A percentile compares a stretch with the other conserved stretches of the same genome.
Conservation (phyloP, 305 asterid genomes). For the Rubia occidens region DNA sequence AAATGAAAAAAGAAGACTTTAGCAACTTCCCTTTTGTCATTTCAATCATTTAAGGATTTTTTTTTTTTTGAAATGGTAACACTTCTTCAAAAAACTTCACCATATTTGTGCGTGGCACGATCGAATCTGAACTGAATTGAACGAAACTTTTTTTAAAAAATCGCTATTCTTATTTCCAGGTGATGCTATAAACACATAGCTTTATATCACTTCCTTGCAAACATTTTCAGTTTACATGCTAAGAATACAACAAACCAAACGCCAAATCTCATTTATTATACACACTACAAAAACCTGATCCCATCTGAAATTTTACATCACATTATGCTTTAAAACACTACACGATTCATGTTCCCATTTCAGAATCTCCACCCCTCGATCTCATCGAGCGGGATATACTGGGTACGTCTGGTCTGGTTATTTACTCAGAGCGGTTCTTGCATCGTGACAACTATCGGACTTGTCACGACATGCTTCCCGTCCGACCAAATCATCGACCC, state of each 20-base stretch:
- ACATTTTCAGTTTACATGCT: constrained; percentile 9
- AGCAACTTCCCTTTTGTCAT: not conserved
- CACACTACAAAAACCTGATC: not conserved
- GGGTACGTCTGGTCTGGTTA: no score
- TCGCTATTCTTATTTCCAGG: not conserved
- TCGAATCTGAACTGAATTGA: no score
- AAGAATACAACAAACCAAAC: constrained; percentile 1
- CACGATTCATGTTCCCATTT: not conserved
- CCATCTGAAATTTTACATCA: not conserved
- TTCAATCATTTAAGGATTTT: no score
- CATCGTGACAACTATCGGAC: constrained; percentile 66
- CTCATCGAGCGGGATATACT: no score
- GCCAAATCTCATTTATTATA: not conserved
- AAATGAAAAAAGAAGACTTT: not conserved
- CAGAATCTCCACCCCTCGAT: no score
- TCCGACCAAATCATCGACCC: constrained; percentile 79
- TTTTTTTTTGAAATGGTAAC: no score
- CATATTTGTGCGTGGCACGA: no score
- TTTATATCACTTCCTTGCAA: constrained; percentile 9
- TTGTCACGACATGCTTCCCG: constrained; percentile 54
- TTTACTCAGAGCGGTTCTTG: constrained; percentile 62
- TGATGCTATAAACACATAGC: constrained; percentile 1
- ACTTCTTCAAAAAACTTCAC: no score
- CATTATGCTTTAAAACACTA: not conserved
- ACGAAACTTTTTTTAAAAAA: no score